Evolutionary conservation across 345 rosid genomes (phyloP).

Genomic region (Eutrema yunnanense): DNA sequence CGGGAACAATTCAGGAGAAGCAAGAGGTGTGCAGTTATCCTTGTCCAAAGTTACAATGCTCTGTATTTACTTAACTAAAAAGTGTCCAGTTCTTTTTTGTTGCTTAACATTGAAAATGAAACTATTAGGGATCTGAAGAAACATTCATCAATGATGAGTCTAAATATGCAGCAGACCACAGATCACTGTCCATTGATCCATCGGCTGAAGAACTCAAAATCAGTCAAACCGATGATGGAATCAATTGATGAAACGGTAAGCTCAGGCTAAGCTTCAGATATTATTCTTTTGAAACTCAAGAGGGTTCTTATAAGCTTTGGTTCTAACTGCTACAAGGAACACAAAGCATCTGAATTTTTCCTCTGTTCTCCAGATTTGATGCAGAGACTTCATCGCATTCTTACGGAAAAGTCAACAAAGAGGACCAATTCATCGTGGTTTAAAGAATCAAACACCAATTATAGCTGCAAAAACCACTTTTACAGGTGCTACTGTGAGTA

Average conservation of each 20-base stretch:
- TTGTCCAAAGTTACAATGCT: neutral
- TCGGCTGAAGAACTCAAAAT: neutral
- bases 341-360: neutral
- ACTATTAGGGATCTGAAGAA: constrained; percentile 11
- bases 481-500: neutral
- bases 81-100: neutral
- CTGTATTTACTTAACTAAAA: neutral
- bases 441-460: neutral
- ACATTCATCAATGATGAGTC: constrained; percentile 10
- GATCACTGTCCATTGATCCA: constrained; percentile 1
- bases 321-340: constrained; percentile 12
- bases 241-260: constrained; percentile 29
- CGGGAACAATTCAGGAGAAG: neutral
- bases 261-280: neutral
- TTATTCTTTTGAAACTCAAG: neutral
- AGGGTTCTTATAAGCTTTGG: neutral
- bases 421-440: neutral
- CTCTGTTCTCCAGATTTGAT: constrained; percentile 8
- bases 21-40: neutral
- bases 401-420: neutral
- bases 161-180: constrained; percentile 7
- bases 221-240: neutral
- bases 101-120: constrained; percentile 27
- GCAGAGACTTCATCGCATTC: neutral
- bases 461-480: neutral